Conservation (phyloP, 140 eudicot species). For the Oenanthe javanica region DNA sequence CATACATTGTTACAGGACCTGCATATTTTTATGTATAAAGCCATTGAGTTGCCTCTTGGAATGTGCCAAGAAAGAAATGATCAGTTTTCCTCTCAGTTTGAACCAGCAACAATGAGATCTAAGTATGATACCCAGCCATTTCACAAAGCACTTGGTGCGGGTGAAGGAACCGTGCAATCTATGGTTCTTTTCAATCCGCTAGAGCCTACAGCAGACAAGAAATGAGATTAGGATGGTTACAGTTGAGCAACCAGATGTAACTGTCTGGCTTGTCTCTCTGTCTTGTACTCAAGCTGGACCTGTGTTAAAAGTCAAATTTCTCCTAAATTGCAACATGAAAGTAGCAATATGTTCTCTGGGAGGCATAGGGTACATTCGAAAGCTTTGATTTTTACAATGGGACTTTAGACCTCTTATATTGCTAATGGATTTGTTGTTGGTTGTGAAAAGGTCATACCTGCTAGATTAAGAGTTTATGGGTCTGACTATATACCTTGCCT, state of each 20-base stretch:
- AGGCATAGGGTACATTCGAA: conserved; percentile 76
- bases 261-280: conserved; percentile 19
- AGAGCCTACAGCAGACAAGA: conserved; percentile 56
- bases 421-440: conserved; percentile 70
- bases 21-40: conserved; percentile 87
- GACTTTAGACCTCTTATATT: conserved; percentile 77
- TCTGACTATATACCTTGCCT: conserved; percentile 41
- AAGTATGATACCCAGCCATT: conserved; percentile 38
- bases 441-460: conserved; percentile 73
- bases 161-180: conserved; percentile 72
- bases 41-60: conserved; percentile 70
- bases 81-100: conserved; percentile 63
- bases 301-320: conserved; percentile 90
- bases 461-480: conserved; percentile 39
- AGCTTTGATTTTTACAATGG: conserved; percentile 83
- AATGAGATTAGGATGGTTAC: conserved; percentile 77
- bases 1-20: conserved; percentile 70
- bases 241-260: conserved; percentile 83
- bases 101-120: conserved; percentile 67
- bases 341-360: conserved; percentile 51
- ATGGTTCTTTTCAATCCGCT: conserved; percentile 70
- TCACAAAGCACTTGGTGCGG: conserved; percentile 48
- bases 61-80: conserved; percentile 68
- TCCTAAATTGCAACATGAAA: conserved; percentile 72
- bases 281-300: conserved; percentile 83